Evolutionary conservation across 306 rosid species (phyloP).

Genomic region (Lupinus albus): DNA sequence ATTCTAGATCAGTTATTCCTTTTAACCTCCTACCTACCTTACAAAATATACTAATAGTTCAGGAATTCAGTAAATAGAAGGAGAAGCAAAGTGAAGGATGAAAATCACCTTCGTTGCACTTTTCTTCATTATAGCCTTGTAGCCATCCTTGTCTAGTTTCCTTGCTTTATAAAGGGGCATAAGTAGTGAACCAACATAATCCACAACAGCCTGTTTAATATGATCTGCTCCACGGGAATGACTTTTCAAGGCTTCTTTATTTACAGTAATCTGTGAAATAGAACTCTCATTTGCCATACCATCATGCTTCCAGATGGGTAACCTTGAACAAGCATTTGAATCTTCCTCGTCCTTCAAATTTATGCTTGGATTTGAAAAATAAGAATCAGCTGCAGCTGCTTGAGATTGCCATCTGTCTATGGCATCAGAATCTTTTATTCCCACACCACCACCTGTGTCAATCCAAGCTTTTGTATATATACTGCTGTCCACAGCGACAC

Average conservation of each 20-base stretch:
- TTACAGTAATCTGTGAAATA: slow-evolving; percentile 88
- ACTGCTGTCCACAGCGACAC: slow-evolving; percentile 86
- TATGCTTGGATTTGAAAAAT: slow-evolving; percentile 54
- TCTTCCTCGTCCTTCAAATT: slow-evolving; percentile 86
- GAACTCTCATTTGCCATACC: slow-evolving; percentile 82
- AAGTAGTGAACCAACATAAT: slow-evolving; percentile 93
- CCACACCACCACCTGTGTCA: slow-evolving; percentile 84
- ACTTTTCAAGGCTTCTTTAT: slow-evolving; percentile 65
- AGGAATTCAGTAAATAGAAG: slow-evolving; percentile 35
- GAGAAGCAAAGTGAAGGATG: slow-evolving; percentile 29
- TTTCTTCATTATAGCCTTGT: slow-evolving; percentile 99
- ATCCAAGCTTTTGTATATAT: slow-evolving; percentile 97
- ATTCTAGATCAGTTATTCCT: slow-evolving; percentile 36
- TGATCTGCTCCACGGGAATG: slow-evolving; percentile 87
- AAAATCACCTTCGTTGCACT: slow-evolving; percentile 87
- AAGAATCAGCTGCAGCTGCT: slow-evolving; percentile 89
- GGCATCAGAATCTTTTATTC: slow-evolving; percentile 83
- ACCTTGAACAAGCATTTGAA: slow-evolving; percentile 77
- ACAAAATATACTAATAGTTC: slow-evolving; percentile 25
- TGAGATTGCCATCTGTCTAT: slow-evolving; percentile 99
- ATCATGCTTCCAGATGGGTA: slow-evolving; percentile 74
- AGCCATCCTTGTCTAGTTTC: slow-evolving; percentile 90
- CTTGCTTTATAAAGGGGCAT: slow-evolving; percentile 98
- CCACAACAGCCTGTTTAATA: slow-evolving; percentile 96
- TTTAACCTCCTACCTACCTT: slow-evolving; percentile 24